Conservation (phyloP, 176 grass and related monocot species). For the Saccharum spontaneum region DNA sequence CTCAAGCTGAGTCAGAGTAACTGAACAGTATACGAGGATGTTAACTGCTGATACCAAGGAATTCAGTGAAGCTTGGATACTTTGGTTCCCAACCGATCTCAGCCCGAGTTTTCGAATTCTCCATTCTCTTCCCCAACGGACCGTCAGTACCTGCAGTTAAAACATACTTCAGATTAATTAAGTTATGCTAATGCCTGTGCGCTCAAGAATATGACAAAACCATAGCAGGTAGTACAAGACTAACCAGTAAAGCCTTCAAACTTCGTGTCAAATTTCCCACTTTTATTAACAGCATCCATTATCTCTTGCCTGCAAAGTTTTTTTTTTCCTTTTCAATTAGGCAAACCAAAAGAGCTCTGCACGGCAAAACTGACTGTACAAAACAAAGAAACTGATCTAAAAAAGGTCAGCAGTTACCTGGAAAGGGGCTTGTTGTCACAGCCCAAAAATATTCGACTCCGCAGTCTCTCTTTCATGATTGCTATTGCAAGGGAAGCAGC, state of each 20-base stretch:
- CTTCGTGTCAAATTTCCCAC: conserved; percentile 69
- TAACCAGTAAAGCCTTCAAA: conserved; percentile 85
- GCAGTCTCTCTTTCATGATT: conserved; percentile 51
- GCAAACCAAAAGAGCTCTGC: neutral
- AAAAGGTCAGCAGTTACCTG: conserved; percentile 33
- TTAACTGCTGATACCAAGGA: conserved; percentile 57
- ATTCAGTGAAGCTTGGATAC: conserved; percentile 64
- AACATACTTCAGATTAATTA: neutral
- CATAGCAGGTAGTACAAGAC: neutral
- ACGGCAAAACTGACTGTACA: neutral
- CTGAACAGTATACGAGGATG: neutral
- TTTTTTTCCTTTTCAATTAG: neutral
- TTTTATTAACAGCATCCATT: conserved; percentile 77
- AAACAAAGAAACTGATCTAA: neutral
- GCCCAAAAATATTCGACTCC: conserved; percentile 45
- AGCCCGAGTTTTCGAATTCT: conserved; percentile 68
- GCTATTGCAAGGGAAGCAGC: conserved; percentile 58
- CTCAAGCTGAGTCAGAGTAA: neutral
- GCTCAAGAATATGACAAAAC: neutral
- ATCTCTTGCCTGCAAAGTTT: conserved; percentile 73
- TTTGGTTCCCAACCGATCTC: conserved; percentile 79
- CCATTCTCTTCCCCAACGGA: conserved; percentile 87
- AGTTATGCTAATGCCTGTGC: neutral
- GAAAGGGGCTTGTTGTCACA: conserved; percentile 71
- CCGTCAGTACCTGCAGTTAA: conserved; percentile 55